Percentiles rank a stretch among this genome's conserved stretches.
Conservation (phyloP, 345 rosid genomes). For the Hypericum androsaemum region DNA sequence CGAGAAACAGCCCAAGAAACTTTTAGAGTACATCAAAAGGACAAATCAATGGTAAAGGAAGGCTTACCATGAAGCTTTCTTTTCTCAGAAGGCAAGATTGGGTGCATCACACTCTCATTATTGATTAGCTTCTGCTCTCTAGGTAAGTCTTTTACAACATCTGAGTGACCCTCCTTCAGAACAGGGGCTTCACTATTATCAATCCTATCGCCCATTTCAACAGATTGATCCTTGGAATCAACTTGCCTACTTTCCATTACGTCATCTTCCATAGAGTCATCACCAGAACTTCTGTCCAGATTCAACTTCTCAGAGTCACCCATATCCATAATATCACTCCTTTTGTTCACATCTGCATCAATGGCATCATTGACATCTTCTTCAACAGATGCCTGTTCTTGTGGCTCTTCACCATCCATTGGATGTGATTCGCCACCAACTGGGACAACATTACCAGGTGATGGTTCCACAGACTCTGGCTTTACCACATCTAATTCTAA, state of each 20-base stretch:
- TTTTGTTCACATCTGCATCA: conserved; percentile 57
- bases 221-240: conserved; percentile 51
- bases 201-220: conserved; percentile 40
- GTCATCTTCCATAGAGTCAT: conserved; percentile 94
- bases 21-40: neutral
- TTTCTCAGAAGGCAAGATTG: conserved; percentile 49
- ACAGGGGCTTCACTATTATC: conserved; percentile 33
- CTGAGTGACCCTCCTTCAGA: conserved; percentile 36
- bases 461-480: conserved; percentile 77
- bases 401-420: conserved; percentile 82
- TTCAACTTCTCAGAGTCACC: conserved; percentile 81
- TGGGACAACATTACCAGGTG: conserved; percentile 45
- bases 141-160: conserved; percentile 33
- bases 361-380: conserved; percentile 54
- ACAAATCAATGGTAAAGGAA: neutral
- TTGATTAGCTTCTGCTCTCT: conserved; percentile 25
- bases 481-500: conserved; percentile 85
- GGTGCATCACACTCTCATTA: conserved; percentile 30
- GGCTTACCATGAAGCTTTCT: conserved; percentile 68
- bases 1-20: neutral
- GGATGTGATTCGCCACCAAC: conserved; percentile 74
- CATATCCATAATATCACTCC: conserved; percentile 52
- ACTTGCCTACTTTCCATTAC: conserved; percentile 64
- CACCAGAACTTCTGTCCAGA: conserved; percentile 95
- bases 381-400: conserved; percentile 50